phyloP scores from a whole-genome alignment of 495 filamentous ascomycete species.

The Pyrenopolyporus hunteri region DNA sequence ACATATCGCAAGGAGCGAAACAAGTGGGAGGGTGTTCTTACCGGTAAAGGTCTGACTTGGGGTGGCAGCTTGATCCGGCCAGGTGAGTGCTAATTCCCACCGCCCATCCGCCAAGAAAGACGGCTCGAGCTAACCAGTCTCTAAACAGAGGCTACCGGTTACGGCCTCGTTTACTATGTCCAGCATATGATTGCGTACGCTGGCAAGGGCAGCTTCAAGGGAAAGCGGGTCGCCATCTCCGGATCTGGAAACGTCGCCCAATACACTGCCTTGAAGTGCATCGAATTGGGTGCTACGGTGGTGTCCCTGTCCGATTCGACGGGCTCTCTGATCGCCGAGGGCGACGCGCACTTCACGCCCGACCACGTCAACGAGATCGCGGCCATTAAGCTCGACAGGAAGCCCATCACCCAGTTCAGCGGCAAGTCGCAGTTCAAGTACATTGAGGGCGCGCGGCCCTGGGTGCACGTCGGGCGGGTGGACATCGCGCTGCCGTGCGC shows the following conservation, averaged over 20 bases:
- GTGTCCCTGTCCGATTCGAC: conserved; percentile 94
- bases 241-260: conserved; percentile 98
- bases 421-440: conserved; percentile 74
- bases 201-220: conserved; percentile 83
- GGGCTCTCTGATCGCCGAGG: conserved; percentile 76
- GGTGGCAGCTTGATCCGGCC: conserved; percentile 94
- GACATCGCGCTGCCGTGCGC: conserved; percentile 92
- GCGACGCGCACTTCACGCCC: conserved; percentile 69
- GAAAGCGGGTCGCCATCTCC: conserved; percentile 94
- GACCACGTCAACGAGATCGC: conserved; percentile 80
- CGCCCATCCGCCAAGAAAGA: not conserved
- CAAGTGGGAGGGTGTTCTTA: conserved; percentile 91
- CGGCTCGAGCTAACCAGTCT: not conserved
- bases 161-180: conserved; percentile 97
- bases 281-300: conserved; percentile 92
- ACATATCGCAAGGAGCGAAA: conserved; percentile 89
- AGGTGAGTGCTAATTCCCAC: conserved; percentile 31
- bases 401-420: conserved; percentile 71
- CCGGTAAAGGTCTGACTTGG: conserved; percentile 92
- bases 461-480: conserved; percentile 84
- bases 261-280: conserved; percentile 95
- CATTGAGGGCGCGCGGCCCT: conserved; percentile 86
- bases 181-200: conserved; percentile 94
- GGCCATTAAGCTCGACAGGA: conserved; percentile 82
- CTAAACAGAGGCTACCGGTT: conserved; percentile 83